These are phyloP conservation scores for Euphrasia confusa DNA, from an alignment of 257 asterid genomes.

Conservation along the genomic window DNA sequence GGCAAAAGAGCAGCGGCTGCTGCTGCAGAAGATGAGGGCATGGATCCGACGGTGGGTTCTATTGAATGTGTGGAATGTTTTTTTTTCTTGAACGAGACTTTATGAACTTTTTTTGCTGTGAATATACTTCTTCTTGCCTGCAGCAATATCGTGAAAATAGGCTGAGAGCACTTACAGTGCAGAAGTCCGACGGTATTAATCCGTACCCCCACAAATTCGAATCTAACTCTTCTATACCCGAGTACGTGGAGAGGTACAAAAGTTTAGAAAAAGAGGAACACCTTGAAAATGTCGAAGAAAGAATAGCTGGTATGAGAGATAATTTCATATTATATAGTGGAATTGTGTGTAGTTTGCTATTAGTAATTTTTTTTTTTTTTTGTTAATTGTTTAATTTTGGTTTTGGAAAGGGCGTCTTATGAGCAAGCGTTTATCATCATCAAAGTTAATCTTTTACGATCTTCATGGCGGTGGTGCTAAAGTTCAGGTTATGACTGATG, in stretches of 20 bases:
- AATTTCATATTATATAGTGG: no score
- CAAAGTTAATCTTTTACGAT: constrained; percentile 70
- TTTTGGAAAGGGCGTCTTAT: constrained; percentile 73
- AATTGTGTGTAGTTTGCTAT: no score
- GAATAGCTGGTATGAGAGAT: background rate
- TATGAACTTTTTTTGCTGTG: no score
- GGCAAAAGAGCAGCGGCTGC: no score
- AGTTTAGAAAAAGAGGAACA: background rate
- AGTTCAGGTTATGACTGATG: constrained; percentile 75
- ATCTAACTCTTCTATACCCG: background rate
- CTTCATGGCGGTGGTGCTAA: constrained; percentile 67
- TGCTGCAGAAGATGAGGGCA: no score
- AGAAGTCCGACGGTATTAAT: background rate
- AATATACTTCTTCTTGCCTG: no score
- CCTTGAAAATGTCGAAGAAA: background rate
- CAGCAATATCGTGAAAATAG: constrained; percentile 1
- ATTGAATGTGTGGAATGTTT: no score
- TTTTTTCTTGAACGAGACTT: no score
- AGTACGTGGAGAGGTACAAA: background rate
- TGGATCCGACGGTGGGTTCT: no score
- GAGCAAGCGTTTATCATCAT: constrained; percentile 55
- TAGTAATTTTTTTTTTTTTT: background rate
- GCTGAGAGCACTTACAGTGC: background rate
- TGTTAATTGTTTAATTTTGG: background rate
- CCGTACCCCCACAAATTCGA: constrained; percentile 7